These are phyloP conservation scores for Colletotrichum coccodes DNA, from an alignment of 2,329 filamentous ascomycete genomes.

Conservation along the genomic window DNA sequence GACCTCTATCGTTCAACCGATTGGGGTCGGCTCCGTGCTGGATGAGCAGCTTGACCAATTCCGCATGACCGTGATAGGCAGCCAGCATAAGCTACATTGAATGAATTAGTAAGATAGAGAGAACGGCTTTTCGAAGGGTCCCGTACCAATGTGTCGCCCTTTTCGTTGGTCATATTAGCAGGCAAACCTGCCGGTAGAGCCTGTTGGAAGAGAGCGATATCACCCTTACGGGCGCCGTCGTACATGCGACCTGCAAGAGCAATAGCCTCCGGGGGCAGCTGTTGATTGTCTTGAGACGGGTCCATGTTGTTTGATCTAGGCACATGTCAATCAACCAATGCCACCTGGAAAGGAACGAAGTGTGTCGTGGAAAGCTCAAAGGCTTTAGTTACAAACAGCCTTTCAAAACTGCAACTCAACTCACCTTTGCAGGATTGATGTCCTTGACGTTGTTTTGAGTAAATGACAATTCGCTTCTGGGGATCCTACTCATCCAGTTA, in stretches of 20 bases:
- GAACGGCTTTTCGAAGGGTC: neutral
- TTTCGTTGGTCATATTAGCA: slow-evolving; percentile 76
- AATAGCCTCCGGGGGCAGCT: slow-evolving; percentile 71
- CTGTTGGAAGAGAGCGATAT: slow-evolving; percentile 67
- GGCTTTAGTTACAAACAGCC: neutral
- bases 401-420: neutral
- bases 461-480: neutral
- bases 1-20: slow-evolving; percentile 72
- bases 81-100: slow-evolving; percentile 73
- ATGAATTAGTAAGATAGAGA: neutral
- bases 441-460: neutral
- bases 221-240: slow-evolving; percentile 70
- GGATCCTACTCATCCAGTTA: neutral
- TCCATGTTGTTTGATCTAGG: slow-evolving; percentile 3
- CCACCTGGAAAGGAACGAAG: neutral
- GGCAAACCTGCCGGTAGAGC: slow-evolving; percentile 74
- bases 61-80: slow-evolving; percentile 73
- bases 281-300: neutral
- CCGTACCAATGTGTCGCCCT: slow-evolving; percentile 75
- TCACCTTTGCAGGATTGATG: neutral
- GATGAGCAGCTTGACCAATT: slow-evolving; percentile 69
- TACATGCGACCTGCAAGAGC: slow-evolving; percentile 75
- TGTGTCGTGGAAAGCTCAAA: neutral
- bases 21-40: slow-evolving; percentile 74
- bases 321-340: neutral